A percentile compares a stretch with the other conserved stretches of the same genome.
Conservation (phyloP, 306 rosid species). For the Hylodesmum podocarpum region DNA sequence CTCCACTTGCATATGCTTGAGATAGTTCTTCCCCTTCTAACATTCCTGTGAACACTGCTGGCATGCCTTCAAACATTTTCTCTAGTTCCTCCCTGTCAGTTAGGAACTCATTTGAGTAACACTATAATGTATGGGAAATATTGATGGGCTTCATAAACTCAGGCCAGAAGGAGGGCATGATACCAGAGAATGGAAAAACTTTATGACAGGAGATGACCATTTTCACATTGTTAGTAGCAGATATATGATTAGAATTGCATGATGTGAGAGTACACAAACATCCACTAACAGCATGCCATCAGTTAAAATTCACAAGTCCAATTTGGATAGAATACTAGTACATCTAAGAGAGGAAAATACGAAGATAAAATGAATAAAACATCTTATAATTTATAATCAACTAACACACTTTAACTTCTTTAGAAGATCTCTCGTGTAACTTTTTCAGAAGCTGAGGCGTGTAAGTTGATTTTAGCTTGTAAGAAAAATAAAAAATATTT, state of each 20-base stretch:
- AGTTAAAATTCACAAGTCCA: neutral
- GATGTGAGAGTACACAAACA: neutral
- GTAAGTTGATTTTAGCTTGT: neutral
- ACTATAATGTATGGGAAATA: neutral
- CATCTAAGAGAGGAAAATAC: neutral
- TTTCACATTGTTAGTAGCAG: neutral
- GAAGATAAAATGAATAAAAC: neutral
- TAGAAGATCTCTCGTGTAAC: neutral
- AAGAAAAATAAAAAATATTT: neutral
- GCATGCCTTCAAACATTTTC: conserved; percentile 81
- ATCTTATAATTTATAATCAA: neutral
- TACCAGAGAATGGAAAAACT: neutral
- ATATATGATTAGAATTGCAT: neutral
- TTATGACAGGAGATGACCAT: neutral
- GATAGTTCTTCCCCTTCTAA: conserved; percentile 92
- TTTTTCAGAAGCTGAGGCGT: neutral
- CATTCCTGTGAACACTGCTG: conserved; percentile 97
- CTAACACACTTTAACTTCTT: neutral
- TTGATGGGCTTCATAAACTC: neutral
- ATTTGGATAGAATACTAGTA: neutral
- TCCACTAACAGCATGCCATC: neutral
- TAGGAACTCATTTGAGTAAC: conserved; percentile 11
- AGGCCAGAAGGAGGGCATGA: neutral
- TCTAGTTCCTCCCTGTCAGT: conserved; percentile 83
- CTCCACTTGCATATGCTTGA: conserved; percentile 91